Evolutionary conservation across 192 early-diverging fungal species (phyloP).

Genomic region (Mortierella antarctica): DNA sequence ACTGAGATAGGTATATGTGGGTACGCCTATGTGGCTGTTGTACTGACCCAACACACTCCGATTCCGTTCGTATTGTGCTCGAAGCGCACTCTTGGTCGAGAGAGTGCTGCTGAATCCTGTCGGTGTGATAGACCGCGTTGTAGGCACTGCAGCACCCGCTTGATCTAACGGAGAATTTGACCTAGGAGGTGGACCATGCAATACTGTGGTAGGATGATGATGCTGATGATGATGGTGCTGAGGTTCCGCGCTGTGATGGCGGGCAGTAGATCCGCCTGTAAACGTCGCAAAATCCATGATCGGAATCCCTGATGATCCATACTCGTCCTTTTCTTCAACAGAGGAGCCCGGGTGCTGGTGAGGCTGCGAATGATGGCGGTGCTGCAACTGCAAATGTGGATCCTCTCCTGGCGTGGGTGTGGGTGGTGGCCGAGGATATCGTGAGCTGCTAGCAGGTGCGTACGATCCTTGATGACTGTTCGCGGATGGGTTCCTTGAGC

Average conservation of each 20-base stretch:
- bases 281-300: constrained; percentile 51
- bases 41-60: constrained; percentile 33
- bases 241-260: neutral
- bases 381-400: neutral
- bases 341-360: neutral
- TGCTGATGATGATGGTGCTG: neutral
- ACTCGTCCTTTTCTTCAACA: neutral
- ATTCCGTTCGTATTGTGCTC: constrained; percentile 46
- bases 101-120: constrained; percentile 12
- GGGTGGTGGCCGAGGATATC: constrained; percentile 6
- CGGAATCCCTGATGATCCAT: constrained; percentile 14
- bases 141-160: no score
- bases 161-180: no score
- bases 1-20: constrained; percentile 8
- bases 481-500: neutral
- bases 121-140: constrained; percentile 11
- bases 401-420: constrained; percentile 13
- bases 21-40: constrained; percentile 23
- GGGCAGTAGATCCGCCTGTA: constrained; percentile 5
- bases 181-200: no score
- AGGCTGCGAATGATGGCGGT: neutral
- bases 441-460: neutral
- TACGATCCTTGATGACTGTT: constrained; percentile 3
- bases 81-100: constrained; percentile 16
- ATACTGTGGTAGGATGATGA: neutral